Conservation (phyloP, 129 eudicot species). For the Gnaphalium uliginosum region DNA sequence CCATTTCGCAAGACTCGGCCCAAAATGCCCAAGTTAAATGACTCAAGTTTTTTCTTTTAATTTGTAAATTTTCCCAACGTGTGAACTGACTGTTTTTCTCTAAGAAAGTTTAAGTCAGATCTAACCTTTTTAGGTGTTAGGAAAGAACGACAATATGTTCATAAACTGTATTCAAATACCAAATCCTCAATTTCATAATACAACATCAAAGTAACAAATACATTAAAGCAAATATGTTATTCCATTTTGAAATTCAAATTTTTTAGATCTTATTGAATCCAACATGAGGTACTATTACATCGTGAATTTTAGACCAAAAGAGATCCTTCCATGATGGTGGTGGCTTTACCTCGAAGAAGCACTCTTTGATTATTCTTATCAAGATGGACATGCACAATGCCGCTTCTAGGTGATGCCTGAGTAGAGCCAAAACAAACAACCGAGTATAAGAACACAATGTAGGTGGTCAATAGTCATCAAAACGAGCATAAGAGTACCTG, state of each 20-base stretch:
- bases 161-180: no score
- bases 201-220: neutral
- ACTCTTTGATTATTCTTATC: constrained; percentile 73
- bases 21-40: no score
- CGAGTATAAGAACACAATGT: neutral
- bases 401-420: constrained; percentile 86
- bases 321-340: constrained; percentile 76
- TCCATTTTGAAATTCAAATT: neutral
- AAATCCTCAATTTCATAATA: neutral
- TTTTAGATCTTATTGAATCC: neutral
- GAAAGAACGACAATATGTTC: neutral
- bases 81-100: no score
- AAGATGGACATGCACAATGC: constrained; percentile 56
- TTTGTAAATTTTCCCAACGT: no score
- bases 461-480: neutral
- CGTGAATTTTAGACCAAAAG: constrained; percentile 41
- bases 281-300: neutral
- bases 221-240: neutral
- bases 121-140: neutral
- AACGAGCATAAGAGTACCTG: constrained; percentile 39
- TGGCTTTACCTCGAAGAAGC: constrained; percentile 63
- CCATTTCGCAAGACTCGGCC: no score
- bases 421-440: neutral
- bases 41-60: no score
- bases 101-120: no score